Evolutionary conservation across 129 eudicot genomes (phyloP).

Genomic region (Escallonia herrerae): DNA sequence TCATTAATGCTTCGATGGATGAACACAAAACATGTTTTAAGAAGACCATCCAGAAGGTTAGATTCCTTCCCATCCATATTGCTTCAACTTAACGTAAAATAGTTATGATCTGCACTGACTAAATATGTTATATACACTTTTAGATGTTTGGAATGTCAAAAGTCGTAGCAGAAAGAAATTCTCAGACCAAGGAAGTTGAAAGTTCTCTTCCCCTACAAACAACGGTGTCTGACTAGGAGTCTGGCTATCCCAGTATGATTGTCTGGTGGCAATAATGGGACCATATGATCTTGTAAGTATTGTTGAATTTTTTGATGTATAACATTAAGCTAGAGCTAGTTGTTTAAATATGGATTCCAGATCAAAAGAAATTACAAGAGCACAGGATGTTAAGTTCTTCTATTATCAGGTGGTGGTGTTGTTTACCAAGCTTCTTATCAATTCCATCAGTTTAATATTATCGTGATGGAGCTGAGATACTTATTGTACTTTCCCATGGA

Average conservation of each 20-base stretch:
- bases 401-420: too few relatives aligned
- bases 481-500: too few relatives aligned
- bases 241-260: neutral
- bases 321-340: neutral
- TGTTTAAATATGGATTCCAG: too few relatives aligned
- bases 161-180: conserved; percentile 40
- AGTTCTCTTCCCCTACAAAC: conserved; percentile 54
- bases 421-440: too few relatives aligned
- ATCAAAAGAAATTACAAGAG: too few relatives aligned
- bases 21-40: conserved; percentile 65
- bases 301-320: neutral
- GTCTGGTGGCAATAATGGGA: neutral
- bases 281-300: too few relatives aligned
- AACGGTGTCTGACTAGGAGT: conserved; percentile 27
- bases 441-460: too few relatives aligned
- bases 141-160: conserved; percentile 76
- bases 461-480: too few relatives aligned
- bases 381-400: too few relatives aligned
- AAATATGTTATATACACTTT: conserved; percentile 2
- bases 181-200: conserved; percentile 40
- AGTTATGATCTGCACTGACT: neutral
- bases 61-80: neutral
- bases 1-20: conserved; percentile 65
- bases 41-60: conserved; percentile 58
- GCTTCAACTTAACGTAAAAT: too few relatives aligned